phyloP scores from a whole-genome alignment of 768 basidiomycete genomes.

The Trametes cubensis region DNA sequence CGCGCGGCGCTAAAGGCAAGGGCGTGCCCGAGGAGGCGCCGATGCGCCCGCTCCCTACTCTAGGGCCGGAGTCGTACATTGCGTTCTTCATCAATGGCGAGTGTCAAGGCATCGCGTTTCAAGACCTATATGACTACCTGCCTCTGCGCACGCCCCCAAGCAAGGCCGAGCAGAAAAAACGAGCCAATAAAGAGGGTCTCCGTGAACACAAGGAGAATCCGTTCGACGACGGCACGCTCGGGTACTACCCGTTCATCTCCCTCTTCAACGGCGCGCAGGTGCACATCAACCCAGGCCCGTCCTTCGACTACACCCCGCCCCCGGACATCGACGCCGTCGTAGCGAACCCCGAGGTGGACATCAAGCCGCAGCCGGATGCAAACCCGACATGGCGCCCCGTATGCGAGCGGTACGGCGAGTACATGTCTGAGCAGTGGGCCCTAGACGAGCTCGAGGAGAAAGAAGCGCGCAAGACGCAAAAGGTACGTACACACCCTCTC shows the following conservation, averaged over 20 bases:
- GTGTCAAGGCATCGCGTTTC: constrained; percentile 80
- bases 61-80: constrained; percentile 67
- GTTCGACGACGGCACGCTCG: constrained; percentile 92
- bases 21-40: constrained; percentile 38
- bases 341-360: constrained; percentile 34
- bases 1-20: constrained; percentile 43
- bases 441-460: constrained; percentile 79
- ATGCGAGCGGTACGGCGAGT: constrained; percentile 84
- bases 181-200: constrained; percentile 60
- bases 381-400: constrained; percentile 73
- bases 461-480: constrained; percentile 46
- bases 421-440: constrained; percentile 78
- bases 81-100: constrained; percentile 94
- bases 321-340: constrained; percentile 73
- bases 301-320: constrained; percentile 81
- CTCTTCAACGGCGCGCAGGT: constrained; percentile 90
- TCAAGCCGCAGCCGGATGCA: constrained; percentile 34
- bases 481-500: constrained; percentile 18
- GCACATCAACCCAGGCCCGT: constrained; percentile 84
- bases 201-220: constrained; percentile 80
- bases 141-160: constrained; percentile 70
- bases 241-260: constrained; percentile 95
- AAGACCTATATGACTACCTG: constrained; percentile 87
- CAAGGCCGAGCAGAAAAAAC: constrained; percentile 67
- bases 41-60: constrained; percentile 63